Conservation (phyloP, 2,329 filamentous ascomycete genomes). For the Nothopassalora personata region DNA sequence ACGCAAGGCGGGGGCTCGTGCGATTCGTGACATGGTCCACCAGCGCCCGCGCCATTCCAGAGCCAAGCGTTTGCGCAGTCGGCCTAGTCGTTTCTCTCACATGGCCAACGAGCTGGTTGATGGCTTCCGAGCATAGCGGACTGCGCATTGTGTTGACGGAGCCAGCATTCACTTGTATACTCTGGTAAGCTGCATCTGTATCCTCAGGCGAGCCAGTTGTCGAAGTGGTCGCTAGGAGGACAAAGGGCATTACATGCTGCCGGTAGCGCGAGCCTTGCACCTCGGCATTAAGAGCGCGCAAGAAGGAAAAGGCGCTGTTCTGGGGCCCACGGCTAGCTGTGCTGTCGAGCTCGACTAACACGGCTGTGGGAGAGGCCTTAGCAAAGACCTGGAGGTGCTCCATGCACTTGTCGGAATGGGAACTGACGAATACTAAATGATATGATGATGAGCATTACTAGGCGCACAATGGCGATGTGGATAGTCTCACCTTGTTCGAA, state of each 20-base stretch:
- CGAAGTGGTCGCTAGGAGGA: conserved; percentile 14
- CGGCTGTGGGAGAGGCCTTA: conserved; percentile 21
- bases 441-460: conserved; percentile 10
- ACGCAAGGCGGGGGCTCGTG: conserved; percentile 17
- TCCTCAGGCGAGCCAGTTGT: conserved; percentile 3
- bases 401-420: conserved; percentile 22
- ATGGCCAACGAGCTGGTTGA: conserved; percentile 29
- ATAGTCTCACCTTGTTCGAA: conserved; percentile 28
- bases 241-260: conserved; percentile 29
- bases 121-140: conserved; percentile 62
- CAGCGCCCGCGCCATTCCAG: conserved; percentile 29
- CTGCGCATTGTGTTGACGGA: conserved; percentile 80
- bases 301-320: conserved; percentile 15
- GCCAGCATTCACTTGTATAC: conserved; percentile 71
- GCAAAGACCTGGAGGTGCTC: conserved; percentile 25
- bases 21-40: conserved; percentile 25
- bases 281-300: conserved; percentile 24
- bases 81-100: conserved; percentile 27
- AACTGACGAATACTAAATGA: conserved; percentile 28
- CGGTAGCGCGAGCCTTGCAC: conserved; percentile 24
- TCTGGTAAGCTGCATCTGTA: conserved; percentile 15
- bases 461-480: neutral
- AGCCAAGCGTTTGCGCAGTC: conserved; percentile 24
- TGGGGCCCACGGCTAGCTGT: conserved; percentile 8
- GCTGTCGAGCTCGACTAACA: conserved; percentile 25